phyloP scores from a whole-genome alignment of 345 rosid genomes.

The Acer negundo region DNA sequence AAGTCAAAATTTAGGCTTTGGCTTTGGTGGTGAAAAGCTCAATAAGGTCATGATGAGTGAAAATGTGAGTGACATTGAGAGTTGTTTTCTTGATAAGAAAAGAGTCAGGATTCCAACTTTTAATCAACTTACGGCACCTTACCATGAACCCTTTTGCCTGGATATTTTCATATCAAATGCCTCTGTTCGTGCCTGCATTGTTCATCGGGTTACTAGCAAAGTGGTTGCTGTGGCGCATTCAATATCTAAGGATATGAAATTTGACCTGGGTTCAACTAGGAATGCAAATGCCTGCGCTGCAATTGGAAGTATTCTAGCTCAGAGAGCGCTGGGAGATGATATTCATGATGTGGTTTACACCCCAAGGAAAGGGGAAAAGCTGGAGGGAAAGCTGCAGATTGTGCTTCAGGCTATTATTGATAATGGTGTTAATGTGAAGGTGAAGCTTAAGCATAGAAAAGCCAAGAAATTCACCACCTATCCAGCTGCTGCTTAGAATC shows the following conservation, averaged over 20 bases:
- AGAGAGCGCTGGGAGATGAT: constrained; percentile 78
- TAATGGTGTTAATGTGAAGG: constrained; percentile 72
- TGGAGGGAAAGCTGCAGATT: constrained; percentile 76
- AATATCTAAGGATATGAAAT: constrained; percentile 83
- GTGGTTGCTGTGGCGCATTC: constrained; percentile 93
- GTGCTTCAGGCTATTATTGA: constrained; percentile 46
- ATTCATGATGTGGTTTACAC: constrained; percentile 70
- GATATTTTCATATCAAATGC: constrained; percentile 83
- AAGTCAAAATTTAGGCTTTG: neutral
- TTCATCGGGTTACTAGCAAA: constrained; percentile 83
- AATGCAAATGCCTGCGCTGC: constrained; percentile 67
- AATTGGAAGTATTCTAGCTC: constrained; percentile 74
- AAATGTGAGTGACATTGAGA: constrained; percentile 19
- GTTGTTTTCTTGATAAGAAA: constrained; percentile 30
- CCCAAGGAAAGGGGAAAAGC: constrained; percentile 77
- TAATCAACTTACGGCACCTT: constrained; percentile 86
- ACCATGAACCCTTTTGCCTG: constrained; percentile 83
- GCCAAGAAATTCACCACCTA: constrained; percentile 28
- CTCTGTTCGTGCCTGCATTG: constrained; percentile 77
- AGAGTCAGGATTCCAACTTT: constrained; percentile 66
- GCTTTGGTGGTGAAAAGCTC: constrained; percentile 19
- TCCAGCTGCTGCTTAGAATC: neutral
- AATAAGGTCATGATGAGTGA: constrained; percentile 21
- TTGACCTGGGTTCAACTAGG: constrained; percentile 74
- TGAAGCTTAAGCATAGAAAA: constrained; percentile 79